Evolutionary conservation across 2,329 filamentous ascomycete genomes (phyloP), one percentile per base, ranked within the genome.

Genomic region (Septoria petroselini): DNA sequence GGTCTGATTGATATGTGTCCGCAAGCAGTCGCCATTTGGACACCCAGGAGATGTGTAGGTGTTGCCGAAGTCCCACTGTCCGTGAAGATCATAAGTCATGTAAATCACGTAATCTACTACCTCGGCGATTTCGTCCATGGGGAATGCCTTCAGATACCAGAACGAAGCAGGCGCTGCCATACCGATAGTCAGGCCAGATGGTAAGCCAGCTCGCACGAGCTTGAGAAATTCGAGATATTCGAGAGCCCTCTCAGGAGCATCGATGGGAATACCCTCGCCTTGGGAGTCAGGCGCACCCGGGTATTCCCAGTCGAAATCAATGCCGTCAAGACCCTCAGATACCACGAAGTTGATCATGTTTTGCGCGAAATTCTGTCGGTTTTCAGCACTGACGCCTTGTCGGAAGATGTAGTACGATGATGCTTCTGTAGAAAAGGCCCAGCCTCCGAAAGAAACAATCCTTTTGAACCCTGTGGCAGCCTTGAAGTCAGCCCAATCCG

Each of bases 281-380:
- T 41, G 39, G 30, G 15, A 23, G 38, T 51, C 48, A 2, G 48
- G 48, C 9, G 51, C 50, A 8, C 51, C 51, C 3, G 52, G 52
- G 30, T 54, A 54, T 23, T 73, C 71, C 70, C 70, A 72, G 33
- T 72, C 71, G 21, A 73, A 59, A 54, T 73, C 71, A 18, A 73
- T 49, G 19, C 66, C 69, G 38, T 70, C 68, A 5, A 95, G 86
- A 6, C 89, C 90, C 11, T 89, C 72, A 59, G 89, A 80, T 65
- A 85, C 83, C 59, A 96, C 74, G 29, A 95, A 58, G 11, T 41
- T 68, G 11, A 72, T 27, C 82, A 76, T 2, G 91, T 83, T 40
- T 85, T 77, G 73, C 1, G 85, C 86, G 64, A 93, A 91, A 1
- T 53, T 75, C 6, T 60, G 53, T 0, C 71, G 65, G 50, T 78